Evolutionary conservation across 164 flowering plant genomes (phyloP).

Genomic region (Pachysandra terminalis): DNA sequence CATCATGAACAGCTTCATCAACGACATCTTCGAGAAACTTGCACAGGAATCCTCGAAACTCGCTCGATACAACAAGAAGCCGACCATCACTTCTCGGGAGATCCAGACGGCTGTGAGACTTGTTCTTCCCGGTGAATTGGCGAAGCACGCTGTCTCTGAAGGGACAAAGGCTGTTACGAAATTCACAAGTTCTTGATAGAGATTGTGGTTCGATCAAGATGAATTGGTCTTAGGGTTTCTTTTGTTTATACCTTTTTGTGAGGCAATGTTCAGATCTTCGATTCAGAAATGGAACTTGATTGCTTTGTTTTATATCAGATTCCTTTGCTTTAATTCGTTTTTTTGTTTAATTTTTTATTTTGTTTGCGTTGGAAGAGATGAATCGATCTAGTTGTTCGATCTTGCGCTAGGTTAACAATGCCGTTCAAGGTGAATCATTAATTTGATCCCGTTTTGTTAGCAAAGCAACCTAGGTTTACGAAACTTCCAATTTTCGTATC

Average conservation of each 20-base stretch:
- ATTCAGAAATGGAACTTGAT: background rate
- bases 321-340: too few relatives aligned
- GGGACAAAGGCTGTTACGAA: conserved; percentile 55
- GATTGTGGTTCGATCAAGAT: background rate
- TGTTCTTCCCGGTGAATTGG: conserved; percentile 49
- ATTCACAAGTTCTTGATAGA: conserved; percentile 11
- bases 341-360: too few relatives aligned
- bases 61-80: conserved; percentile 50
- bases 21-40: conserved; percentile 40
- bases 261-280: background rate
- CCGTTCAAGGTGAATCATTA: too few relatives aligned
- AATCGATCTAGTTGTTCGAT: too few relatives aligned
- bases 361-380: too few relatives aligned
- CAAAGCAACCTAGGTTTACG: too few relatives aligned
- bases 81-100: conserved; percentile 41
- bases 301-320: too few relatives aligned
- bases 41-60: conserved; percentile 42
- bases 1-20: conserved; percentile 40
- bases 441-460: too few relatives aligned
- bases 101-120: conserved; percentile 51
- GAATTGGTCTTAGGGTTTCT: background rate
- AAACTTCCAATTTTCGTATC: too few relatives aligned
- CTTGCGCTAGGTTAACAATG: too few relatives aligned
- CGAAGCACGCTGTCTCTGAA: conserved; percentile 55
- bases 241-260: too few relatives aligned